phyloP scores from a whole-genome alignment of 139 green algal genomes.

The Auxenochlorella pyrenoidosa region DNA sequence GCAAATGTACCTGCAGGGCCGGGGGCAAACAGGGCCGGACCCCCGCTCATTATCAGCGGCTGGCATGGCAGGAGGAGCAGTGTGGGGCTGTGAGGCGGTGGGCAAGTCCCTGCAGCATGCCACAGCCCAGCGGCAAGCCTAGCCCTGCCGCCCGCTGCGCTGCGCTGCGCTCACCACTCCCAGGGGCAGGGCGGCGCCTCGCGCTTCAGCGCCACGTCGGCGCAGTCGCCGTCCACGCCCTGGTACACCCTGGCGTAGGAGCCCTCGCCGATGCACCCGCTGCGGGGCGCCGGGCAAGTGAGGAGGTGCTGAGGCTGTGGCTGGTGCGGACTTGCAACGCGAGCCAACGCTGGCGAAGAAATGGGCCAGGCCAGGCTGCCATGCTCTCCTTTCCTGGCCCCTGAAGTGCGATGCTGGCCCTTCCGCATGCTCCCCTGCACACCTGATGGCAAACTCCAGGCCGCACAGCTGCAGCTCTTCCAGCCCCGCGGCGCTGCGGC shows the following conservation, averaged over 20 bases:
- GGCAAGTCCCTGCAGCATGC: too few relatives aligned
- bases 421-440: too few relatives aligned
- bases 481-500: neutral
- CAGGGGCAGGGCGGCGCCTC: constrained; percentile 53
- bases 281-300: neutral
- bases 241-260: constrained; percentile 51
- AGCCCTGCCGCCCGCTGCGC: too few relatives aligned
- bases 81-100: neutral
- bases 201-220: constrained; percentile 49
- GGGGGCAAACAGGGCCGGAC: neutral
- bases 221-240: constrained; percentile 29
- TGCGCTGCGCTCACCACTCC: constrained; percentile 50
- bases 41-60: neutral
- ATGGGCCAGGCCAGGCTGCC: too few relatives aligned
- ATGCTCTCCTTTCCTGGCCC: too few relatives aligned
- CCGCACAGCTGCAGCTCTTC: constrained; percentile 35
- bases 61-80: neutral
- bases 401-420: neutral
- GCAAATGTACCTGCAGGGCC: constrained; percentile 40
- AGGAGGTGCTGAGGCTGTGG: too few relatives aligned
- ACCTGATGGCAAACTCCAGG: constrained; percentile 32
- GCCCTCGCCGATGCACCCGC: constrained; percentile 44
- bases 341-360: too few relatives aligned
- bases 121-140: neutral
- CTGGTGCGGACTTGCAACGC: too few relatives aligned